Evolutionary conservation across 306 rosid genomes (phyloP), one percentile per base, ranked within the genome.

Genomic region (Aeschynomene evenia): DNA sequence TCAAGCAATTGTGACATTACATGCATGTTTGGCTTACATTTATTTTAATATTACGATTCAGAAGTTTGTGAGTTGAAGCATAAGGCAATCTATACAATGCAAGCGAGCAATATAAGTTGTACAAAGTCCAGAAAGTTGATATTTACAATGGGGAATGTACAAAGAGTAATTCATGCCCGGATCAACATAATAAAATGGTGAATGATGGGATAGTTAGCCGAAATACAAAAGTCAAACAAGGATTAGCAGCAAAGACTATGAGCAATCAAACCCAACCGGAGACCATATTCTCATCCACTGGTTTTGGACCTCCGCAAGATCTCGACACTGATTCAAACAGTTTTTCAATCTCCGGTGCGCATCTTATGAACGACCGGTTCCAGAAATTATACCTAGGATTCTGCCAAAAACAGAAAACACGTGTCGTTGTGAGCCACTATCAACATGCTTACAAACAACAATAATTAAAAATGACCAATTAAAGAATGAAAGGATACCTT

Each of bases 291-390:
- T 95, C 99, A 54, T 95, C 99, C 49, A 88, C 97, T 14, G 95
- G 91, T 72, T 91, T 95, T 3, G 95, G 96, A 12, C 96, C 97
- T 1, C 99, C 99, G 21, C 97, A 95, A 53, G 99, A 91, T 76
- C 99, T 89, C 0, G 99, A 95, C 21, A 95, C 99, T 6, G 99
- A 95, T 74, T 95, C 99, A 46, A 95, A 95, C 4, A 95, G 95
- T 36, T 89, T 91, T 68, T 95, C 99, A 1, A 95, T 95, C 82
- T 95, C 99, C 0, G 96, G 99, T 9, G 99, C 97, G 8, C 99
- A 91, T 74, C 99, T 81, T 72, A 91, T 95, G 90, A 95, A 95
- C 24, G 83, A 75, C 28, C 95, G 82, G 82, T 87, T 89, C 99
- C 99, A 95, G 66, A 95, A 95, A 72, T 83, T 89, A 71, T 95